Evolutionary conservation across 2,329 filamentous ascomycete genomes (phyloP), one percentile per base, ranked within the genome.

Genomic region (Penicillium sp.): DNA sequence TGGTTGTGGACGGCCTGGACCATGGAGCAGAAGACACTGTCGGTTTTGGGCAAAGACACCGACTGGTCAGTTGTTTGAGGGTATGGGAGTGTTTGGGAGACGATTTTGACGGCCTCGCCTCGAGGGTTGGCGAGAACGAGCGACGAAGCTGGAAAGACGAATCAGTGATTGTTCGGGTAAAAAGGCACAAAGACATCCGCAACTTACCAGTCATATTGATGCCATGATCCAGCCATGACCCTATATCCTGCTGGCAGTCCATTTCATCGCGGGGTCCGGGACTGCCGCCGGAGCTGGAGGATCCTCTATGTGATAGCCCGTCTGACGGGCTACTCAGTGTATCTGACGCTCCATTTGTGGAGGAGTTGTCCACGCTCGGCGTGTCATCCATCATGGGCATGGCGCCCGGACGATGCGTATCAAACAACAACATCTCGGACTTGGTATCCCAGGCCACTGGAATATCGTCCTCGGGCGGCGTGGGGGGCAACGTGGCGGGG

Each of bases 41-140:
- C 68, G 29, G 68, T 61, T 27, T 65, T 64, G 3, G 69, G 64
- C 18, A 66, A 47, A 11, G 67, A 61, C 6, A 66, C 64, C 10
- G 69, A 59, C 51, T 71, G 67, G 32, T 72, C 68, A 6, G 69
- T 61, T n/a, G 71, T 65, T 24, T 64, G 64, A 9, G 84, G 83
- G 59, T 78, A 84, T 14, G 83, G 83, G 10, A 86, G 74, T 16
- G 83, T 84, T 62, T 87, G 84, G 13, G 83, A 85, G 18, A 86
- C 77, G 32, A 86, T 77, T 61, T 81, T 82, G 47, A 86, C 72
- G 18, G 79, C 76, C 57, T 77, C 72, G n/a, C 66, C 65, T 52
- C 64, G 68, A 31, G 59, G 61, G 47, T 71, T 74, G 1, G 72
- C 71, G n/a, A 68, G 60, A 3, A 64, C 64, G n/a, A 72, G 69